These are phyloP conservation scores for Neonectria faginata DNA, from an alignment of 2,329 filamentous ascomycete species.

Conservation along the genomic window DNA sequence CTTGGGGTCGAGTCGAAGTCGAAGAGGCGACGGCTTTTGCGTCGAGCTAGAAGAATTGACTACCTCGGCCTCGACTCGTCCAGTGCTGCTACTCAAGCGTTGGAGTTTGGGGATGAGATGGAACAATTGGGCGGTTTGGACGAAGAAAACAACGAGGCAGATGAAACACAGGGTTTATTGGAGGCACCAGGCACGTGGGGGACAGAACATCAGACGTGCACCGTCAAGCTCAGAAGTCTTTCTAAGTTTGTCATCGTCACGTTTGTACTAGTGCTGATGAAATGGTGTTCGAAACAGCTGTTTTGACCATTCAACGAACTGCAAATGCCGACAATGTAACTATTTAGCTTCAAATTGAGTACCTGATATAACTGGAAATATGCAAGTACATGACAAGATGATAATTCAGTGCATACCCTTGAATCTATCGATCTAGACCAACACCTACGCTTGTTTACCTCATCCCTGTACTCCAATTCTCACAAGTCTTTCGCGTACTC, in stretches of 20 bases:
- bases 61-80: background rate
- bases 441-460: background rate
- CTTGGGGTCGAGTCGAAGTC: background rate
- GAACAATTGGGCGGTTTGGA: background rate
- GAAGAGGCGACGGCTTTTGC: background rate
- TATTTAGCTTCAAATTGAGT: no score
- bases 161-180: no score
- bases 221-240: no score
- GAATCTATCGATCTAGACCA: background rate
- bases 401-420: background rate
- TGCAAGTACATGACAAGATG: no score
- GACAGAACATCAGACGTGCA: background rate
- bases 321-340: no score
- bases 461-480: background rate
- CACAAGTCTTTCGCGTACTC: constrained; percentile 26
- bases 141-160: background rate
- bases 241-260: background rate
- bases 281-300: background rate
- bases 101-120: background rate
- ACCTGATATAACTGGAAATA: no score
- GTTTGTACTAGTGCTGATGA: background rate
- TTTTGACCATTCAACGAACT: no score
- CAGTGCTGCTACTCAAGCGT: background rate
- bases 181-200: background rate
- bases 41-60: background rate